These are phyloP conservation scores for Calonectria leucothoes DNA, from an alignment of 2,329 filamentous ascomycete genomes.

Conservation along the genomic window DNA sequence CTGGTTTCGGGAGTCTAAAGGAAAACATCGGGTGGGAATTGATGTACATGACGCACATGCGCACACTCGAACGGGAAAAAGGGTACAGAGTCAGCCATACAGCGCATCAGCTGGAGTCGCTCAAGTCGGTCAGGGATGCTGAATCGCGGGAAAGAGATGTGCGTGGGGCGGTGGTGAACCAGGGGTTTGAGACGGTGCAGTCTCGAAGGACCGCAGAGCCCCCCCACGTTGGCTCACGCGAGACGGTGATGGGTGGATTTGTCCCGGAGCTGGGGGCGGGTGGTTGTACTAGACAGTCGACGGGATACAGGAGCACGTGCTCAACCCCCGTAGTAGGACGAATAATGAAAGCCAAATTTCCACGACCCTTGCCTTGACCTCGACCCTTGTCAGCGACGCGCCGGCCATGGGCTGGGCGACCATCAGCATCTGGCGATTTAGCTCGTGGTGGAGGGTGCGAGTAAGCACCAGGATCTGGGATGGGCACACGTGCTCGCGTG, in stretches of 20 bases:
- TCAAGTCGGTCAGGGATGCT: constrained; percentile 25
- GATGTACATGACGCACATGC: constrained; percentile 15
- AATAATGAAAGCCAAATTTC: constrained; percentile 31
- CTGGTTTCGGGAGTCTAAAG: constrained; percentile 16
- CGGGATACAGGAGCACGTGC: constrained; percentile 37
- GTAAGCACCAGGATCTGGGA: constrained; percentile 24
- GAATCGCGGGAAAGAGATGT: constrained; percentile 32
- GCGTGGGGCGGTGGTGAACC: constrained; percentile 27
- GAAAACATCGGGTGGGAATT: constrained; percentile 19
- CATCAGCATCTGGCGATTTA: constrained; percentile 12
- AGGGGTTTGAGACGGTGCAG: constrained; percentile 25
- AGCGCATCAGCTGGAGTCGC: constrained; percentile 15
- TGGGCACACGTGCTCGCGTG: constrained; percentile 41
- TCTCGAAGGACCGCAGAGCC: constrained; percentile 30
- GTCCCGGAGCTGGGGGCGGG: constrained; percentile 24
- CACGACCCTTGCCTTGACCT: constrained; percentile 18
- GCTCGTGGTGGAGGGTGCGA: constrained; percentile 6
- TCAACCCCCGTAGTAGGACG: constrained; percentile 30
- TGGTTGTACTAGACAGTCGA: constrained; percentile 7
- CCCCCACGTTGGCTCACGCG: constrained; percentile 42
- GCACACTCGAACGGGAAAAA: constrained; percentile 3
- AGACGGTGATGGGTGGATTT: constrained; percentile 43
- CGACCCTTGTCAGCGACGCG: constrained; percentile 11
- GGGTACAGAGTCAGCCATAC: constrained; percentile 10
- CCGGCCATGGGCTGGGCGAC: constrained; percentile 15